Percentiles rank a stretch among this genome's conserved stretches.
Evolutionary conservation across 2,329 filamentous ascomycete species (phyloP).

Genomic region (Cercospora zeae-maydis): DNA sequence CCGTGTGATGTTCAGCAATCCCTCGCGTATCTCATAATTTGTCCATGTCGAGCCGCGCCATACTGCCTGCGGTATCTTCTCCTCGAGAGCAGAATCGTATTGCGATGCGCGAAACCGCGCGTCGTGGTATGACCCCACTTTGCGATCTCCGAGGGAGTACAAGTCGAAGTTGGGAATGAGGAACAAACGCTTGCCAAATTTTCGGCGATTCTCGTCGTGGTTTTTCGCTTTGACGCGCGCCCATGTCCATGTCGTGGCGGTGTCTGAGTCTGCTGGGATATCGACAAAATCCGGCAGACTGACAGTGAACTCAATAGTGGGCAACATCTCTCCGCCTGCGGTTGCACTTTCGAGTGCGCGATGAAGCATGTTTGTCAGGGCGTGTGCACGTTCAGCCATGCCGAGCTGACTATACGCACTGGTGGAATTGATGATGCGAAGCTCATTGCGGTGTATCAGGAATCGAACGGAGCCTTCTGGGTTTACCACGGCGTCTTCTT

Average conservation of each 20-base stretch:
- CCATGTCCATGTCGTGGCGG: slow-evolving; percentile 24
- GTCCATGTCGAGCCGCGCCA: slow-evolving; percentile 31
- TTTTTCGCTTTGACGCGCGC: slow-evolving; percentile 6
- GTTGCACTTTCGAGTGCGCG: slow-evolving; percentile 42
- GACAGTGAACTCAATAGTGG: slow-evolving; percentile 49
- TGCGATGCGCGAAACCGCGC: slow-evolving; percentile 25
- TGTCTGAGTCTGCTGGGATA: slow-evolving; percentile 1
- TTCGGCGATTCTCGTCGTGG: slow-evolving; percentile 14
- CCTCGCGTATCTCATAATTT: slow-evolving; percentile 26
- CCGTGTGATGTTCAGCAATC: slow-evolving; percentile 29
- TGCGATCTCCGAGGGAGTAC: slow-evolving; percentile 39
- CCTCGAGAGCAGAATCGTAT: slow-evolving; percentile 18
- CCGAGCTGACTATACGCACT: slow-evolving; percentile 23
- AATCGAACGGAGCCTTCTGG: slow-evolving; percentile 24
- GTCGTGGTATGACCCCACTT: slow-evolving; percentile 16
- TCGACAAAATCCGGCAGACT: slow-evolving; percentile 40
- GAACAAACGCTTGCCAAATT: slow-evolving; percentile 42
- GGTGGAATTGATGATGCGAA: slow-evolving; percentile 26
- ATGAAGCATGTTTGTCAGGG: slow-evolving; percentile 45
- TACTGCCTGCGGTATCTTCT: slow-evolving; percentile 28
- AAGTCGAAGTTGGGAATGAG: slow-evolving; percentile 53
- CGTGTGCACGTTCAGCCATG: slow-evolving; percentile 26
- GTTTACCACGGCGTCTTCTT: slow-evolving; percentile 19
- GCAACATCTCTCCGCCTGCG: slow-evolving; percentile 38
- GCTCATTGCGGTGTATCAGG: slow-evolving; percentile 30